phyloP scores from a whole-genome alignment of 2,329 filamentous ascomycete genomes.

The Trichophyton mentagrophytes region DNA sequence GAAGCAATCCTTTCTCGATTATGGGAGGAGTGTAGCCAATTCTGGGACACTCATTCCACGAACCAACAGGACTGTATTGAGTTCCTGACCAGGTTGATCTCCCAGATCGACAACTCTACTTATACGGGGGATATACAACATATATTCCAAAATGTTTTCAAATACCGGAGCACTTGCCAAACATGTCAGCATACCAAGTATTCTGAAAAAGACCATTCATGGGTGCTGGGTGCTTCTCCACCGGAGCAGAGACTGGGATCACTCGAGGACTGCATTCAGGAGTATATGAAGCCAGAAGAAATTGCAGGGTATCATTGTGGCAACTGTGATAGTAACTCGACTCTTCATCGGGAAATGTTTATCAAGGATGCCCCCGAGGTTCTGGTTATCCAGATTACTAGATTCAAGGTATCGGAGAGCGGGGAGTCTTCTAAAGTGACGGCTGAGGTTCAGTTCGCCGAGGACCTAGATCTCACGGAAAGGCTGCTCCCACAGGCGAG shows the following conservation, averaged over 20 bases:
- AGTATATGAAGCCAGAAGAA: background rate
- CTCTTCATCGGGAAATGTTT: background rate
- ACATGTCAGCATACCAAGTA: constrained; percentile 4
- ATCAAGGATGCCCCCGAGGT: constrained; percentile 12
- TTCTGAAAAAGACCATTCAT: background rate
- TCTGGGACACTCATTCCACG: background rate
- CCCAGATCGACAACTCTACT: constrained; percentile 1
- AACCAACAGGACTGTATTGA: constrained; percentile 10
- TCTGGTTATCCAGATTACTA: constrained; percentile 10
- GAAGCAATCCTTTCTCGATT: constrained; percentile 2
- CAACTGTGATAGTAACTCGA: background rate
- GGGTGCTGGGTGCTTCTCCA: background rate
- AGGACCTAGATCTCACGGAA: constrained; percentile 11
- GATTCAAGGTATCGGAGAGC: background rate
- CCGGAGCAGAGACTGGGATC: background rate
- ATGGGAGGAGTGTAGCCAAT: constrained; percentile 4
- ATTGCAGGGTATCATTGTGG: constrained; percentile 1
- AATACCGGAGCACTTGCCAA: constrained; percentile 4
- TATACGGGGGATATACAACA: background rate
- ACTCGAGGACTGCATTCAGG: background rate
- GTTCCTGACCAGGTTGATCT: constrained; percentile 7
- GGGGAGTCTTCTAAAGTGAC: background rate
- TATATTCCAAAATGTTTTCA: constrained; percentile 8
- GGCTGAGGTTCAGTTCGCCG: constrained; percentile 6
- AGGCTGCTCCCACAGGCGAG: constrained; percentile 1